These are phyloP conservation scores for Garcia nutans DNA, from an alignment of 345 rosid genomes.

Conservation along the genomic window DNA sequence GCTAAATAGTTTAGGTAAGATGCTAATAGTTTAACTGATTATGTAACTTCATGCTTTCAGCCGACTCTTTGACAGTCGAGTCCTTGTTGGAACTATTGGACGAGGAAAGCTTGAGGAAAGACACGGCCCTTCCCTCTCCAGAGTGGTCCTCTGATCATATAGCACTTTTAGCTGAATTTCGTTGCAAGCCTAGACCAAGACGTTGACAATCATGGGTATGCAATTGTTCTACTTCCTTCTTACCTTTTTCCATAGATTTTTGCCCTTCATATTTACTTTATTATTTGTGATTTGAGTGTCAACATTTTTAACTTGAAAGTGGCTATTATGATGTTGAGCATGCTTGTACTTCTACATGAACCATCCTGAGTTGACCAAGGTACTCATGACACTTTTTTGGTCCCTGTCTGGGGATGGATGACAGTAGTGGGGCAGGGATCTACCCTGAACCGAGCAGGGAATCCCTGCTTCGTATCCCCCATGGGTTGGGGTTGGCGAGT, in stretches of 20 bases:
- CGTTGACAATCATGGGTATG: constrained; percentile 58
- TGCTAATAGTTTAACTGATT: background rate
- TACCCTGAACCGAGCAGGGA: too few relatives aligned
- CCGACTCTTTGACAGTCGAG: constrained; percentile 87
- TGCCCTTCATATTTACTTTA: background rate
- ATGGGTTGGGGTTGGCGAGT: too few relatives aligned
- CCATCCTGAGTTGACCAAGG: background rate
- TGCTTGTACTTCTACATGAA: background rate
- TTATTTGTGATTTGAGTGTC: background rate
- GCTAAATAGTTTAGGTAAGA: background rate
- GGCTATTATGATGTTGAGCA: background rate
- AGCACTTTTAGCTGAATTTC: constrained; percentile 94
- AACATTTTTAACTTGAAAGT: background rate
- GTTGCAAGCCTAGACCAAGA: constrained; percentile 85
- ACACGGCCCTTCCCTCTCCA: constrained; percentile 99
- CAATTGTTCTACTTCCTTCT: background rate
- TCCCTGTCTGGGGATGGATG: too few relatives aligned
- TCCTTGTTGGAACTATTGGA: constrained; percentile 96
- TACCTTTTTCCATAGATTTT: background rate
- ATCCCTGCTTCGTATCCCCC: too few relatives aligned
- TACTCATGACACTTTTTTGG: background rate
- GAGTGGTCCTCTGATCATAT: constrained; percentile 99
- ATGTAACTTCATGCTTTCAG: constrained; percentile 37
- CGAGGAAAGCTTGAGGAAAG: constrained; percentile 96
- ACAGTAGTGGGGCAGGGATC: too few relatives aligned